Evolutionary conservation across 2,329 filamentous ascomycete genomes (phyloP).

Genomic region (Trichoderma brevicompactum): DNA sequence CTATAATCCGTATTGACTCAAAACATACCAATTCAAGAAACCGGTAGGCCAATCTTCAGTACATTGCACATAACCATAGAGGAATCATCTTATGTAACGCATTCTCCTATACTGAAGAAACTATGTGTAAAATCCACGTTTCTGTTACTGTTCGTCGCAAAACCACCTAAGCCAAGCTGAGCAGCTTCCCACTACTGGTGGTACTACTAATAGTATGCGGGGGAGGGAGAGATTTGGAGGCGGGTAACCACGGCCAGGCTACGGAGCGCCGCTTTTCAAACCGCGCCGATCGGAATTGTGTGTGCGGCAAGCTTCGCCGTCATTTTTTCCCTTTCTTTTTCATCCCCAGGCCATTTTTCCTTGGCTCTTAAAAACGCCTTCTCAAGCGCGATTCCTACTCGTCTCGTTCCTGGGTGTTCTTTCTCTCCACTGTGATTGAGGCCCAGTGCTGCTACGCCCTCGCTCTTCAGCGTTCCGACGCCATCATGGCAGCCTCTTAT

Average conservation of each 20-base stretch:
- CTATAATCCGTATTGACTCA: background rate
- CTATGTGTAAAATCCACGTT: background rate
- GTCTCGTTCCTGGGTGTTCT: background rate
- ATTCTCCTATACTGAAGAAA: background rate
- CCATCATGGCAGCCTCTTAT: conserved; percentile 53
- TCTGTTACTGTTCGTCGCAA: background rate
- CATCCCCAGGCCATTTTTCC: background rate
- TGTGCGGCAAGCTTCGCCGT: conserved; percentile 19
- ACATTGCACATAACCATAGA: background rate
- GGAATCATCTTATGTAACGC: background rate
- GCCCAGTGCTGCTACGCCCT: background rate
- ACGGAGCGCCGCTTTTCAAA: conserved; percentile 19
- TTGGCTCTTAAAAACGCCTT: background rate
- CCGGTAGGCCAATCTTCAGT: background rate
- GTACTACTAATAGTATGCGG: conserved; percentile 1
- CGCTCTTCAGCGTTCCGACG: conserved; percentile 1
- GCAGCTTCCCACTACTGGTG: background rate
- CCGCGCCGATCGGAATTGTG: conserved; percentile 12
- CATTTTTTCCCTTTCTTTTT: background rate
- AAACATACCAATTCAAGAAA: background rate
- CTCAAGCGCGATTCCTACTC: conserved; percentile 17
- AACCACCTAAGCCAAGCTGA: background rate
- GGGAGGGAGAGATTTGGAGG: conserved; percentile 26
- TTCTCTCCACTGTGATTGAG: background rate
- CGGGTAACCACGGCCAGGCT: conserved; percentile 35